A percentile compares a stretch with the other conserved stretches of the same genome.
Conservation (phyloP, 2,329 filamentous ascomycete genomes). For the Beauveria brongniartii region DNA sequence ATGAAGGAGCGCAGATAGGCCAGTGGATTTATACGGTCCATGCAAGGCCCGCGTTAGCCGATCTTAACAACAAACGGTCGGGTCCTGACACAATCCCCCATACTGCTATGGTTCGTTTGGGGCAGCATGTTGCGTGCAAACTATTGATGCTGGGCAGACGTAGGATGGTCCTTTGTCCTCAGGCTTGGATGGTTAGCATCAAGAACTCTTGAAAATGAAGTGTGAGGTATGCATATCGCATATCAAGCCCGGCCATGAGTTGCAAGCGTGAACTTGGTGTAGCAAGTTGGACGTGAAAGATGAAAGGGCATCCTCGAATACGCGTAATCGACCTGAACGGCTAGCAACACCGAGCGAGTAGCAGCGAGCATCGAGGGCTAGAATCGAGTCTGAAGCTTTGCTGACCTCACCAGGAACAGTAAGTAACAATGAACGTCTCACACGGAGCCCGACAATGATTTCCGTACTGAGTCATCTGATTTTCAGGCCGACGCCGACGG, state of each 20-base stretch:
- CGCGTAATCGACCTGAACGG: neutral
- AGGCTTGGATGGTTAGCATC: neutral
- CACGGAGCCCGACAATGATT: neutral
- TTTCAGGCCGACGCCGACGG: neutral
- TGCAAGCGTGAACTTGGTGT: neutral
- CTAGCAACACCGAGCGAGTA: neutral
- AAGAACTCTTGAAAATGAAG: too few species aligned
- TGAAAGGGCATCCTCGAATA: neutral
- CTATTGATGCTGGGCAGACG: neutral
- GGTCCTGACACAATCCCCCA: neutral
- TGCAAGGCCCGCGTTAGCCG: neutral
- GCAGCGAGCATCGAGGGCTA: neutral
- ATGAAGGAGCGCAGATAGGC: neutral
- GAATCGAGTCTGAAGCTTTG: neutral
- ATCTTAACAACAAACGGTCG: neutral
- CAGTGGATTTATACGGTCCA: neutral
- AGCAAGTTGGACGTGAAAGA: neutral
- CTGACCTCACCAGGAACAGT: neutral
- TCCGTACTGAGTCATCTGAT: neutral
- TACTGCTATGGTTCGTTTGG: neutral
- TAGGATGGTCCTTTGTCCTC: neutral
- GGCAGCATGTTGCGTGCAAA: neutral
- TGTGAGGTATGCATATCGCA: neutral
- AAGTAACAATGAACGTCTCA: slow-evolving; percentile 1
- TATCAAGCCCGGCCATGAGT: neutral